Evolutionary conservation across 2,329 filamentous ascomycete species (phyloP).

Genomic region (Claviceps fusiformis): DNA sequence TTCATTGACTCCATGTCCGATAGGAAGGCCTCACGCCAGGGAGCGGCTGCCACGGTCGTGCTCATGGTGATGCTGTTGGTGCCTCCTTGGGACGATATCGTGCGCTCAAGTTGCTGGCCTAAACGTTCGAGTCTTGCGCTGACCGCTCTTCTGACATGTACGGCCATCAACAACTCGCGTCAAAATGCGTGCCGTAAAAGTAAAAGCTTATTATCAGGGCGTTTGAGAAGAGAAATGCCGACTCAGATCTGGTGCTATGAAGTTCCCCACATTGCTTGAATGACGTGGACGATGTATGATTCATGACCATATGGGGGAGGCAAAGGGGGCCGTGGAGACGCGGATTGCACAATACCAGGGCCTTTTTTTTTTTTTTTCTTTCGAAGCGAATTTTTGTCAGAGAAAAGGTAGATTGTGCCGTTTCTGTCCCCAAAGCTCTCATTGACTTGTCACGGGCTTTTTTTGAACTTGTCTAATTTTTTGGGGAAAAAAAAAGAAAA

Average conservation of each 20-base stretch:
- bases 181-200: neutral
- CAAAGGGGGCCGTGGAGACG: too few species aligned
- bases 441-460: neutral
- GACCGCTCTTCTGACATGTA: neutral
- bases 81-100: conserved; percentile 12
- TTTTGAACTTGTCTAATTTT: too few species aligned
- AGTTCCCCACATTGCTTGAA: neutral
- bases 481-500: too few species aligned
- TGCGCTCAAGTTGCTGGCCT: conserved; percentile 14
- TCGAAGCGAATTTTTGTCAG: neutral
- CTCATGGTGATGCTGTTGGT: neutral
- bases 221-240: neutral
- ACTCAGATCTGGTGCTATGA: too few species aligned
- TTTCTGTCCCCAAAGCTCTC: neutral
- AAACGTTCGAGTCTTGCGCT: neutral
- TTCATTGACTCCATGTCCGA: conserved; percentile 34
- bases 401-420: neutral
- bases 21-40: conserved; percentile 40
- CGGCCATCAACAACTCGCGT: neutral
- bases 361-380: neutral
- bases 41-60: conserved; percentile 23
- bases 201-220: neutral
- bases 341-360: neutral
- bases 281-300: neutral
- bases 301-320: neutral